Evolutionary conservation across 306 rosid genomes (phyloP).

Genomic region (Elaeagnus macrophylla): DNA sequence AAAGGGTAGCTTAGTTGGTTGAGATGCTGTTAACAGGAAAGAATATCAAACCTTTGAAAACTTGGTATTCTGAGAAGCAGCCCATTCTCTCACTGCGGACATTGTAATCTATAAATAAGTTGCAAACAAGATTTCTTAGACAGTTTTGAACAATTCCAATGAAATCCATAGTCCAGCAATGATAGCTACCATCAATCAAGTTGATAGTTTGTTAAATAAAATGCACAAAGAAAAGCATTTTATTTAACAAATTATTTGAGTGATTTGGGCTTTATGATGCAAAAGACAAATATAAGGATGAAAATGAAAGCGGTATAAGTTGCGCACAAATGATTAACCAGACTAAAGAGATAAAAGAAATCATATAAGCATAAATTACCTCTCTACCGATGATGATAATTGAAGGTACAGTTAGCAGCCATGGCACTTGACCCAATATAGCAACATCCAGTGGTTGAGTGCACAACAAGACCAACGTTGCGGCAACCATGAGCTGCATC

Average conservation of each 20-base stretch:
- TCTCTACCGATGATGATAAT: constrained; percentile 90
- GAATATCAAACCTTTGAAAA: constrained; percentile 72
- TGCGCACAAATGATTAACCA: background rate
- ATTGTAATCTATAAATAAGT: constrained; percentile 71
- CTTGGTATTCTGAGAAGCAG: constrained; percentile 88
- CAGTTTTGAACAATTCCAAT: constrained; percentile 3
- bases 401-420: constrained; percentile 79
- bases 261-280: too few species aligned
- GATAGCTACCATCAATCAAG: constrained; percentile 1
- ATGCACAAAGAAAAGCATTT: too few species aligned
- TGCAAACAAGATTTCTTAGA: constrained; percentile 18
- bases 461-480: constrained; percentile 77
- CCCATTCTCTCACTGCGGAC: constrained; percentile 99
- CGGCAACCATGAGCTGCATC: constrained; percentile 97
- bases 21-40: background rate
- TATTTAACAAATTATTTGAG: too few species aligned
- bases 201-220: too few species aligned
- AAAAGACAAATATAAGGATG: background rate
- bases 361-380: constrained; percentile 25
- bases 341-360: background rate
- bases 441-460: constrained; percentile 60
- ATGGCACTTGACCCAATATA: constrained; percentile 53
- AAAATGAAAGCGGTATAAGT: too few species aligned
- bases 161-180: constrained; percentile 12
- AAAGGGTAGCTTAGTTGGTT: too few species aligned